Evolutionary conservation across 2,329 filamentous ascomycete genomes (phyloP), one percentile per base, ranked within the genome.

Genomic region (Trichoderma sp.): DNA sequence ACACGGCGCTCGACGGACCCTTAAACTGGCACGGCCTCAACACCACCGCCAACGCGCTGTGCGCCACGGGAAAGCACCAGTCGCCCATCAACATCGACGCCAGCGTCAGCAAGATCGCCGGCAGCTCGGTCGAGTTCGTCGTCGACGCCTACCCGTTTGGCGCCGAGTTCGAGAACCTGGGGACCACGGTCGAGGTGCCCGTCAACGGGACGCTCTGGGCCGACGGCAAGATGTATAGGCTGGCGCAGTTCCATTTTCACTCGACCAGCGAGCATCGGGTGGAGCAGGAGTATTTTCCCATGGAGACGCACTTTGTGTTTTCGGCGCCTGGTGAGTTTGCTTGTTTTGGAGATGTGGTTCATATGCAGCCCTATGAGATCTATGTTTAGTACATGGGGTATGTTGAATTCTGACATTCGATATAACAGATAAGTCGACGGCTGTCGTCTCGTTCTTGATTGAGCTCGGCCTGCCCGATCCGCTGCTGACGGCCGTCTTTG

Each of bases 241-340:
- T 86, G 15, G 75, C 74, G 54, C 85, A 87, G 69, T 87, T 86
- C 75, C 85, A 87, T 73, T 85, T 87, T 75, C 85, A 88, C 71
- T 83, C 83, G 0, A 84, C 85, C 0, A 83, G 82, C 50, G 85
- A 88, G 77, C 85, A 88, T 69, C 78, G 81, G 54, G 76, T 87
- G 72, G 68, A 79, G 71, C 73, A 79, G 7, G 69, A 67, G 0
- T 72, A 70, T 55, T 64, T 68, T 54, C 71, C 72, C 26, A 73
- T 74, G 73, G 68, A 77, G 71, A 68, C 71, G 67, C 71, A 75
- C 65, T 70, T 75, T 68, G 74, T 74, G 1, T 74, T 73, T 60
- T 17, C 68, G 10, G 69, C 68, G 14, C 63, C 56, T 1, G 68
- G 64, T 1, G 50, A 63, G 1, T 44, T 3, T 14, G 3, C 12